phyloP scores from a whole-genome alignment of 352 stramenopile genomes.

The Phytophthora pisi region DNA sequence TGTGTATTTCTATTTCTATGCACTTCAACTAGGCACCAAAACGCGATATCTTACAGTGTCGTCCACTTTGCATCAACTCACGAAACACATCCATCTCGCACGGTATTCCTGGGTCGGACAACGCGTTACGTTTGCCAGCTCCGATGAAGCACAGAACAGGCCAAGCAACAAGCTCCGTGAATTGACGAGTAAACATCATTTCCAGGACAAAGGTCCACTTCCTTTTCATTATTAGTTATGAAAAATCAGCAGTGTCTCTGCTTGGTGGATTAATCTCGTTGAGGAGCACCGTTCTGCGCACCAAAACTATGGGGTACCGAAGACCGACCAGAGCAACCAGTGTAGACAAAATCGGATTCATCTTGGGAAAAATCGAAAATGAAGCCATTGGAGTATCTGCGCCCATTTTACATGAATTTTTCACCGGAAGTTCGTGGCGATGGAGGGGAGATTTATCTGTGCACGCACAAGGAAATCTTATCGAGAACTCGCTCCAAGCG shows the following conservation, averaged over 20 bases:
- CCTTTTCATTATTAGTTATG: not conserved
- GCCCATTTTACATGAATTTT: not conserved
- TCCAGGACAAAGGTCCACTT: no score
- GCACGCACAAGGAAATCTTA: not conserved
- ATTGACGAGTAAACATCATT: no score
- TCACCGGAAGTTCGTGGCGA: not conserved
- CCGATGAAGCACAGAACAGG: no score
- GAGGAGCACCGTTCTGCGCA: not conserved
- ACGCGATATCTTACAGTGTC: no score
- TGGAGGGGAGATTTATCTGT: not conserved
- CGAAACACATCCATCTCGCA: no score
- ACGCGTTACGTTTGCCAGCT: no score
- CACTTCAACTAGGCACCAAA: not conserved
- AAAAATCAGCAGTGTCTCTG: not conserved
- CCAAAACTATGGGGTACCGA: not conserved
- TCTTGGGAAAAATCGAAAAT: not conserved
- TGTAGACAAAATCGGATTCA: not conserved
- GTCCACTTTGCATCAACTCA: no score
- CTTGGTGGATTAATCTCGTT: not conserved
- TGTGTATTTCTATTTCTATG: not conserved
- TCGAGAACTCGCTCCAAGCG: no score
- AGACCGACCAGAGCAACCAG: not conserved
- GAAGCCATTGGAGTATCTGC: not conserved
- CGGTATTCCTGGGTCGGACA: no score
- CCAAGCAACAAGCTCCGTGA: no score